Percentiles rank a stretch among this genome's conserved stretches.
Evolutionary conservation across 306 rosid genomes (phyloP).

Genomic region (Vigna radiata): DNA sequence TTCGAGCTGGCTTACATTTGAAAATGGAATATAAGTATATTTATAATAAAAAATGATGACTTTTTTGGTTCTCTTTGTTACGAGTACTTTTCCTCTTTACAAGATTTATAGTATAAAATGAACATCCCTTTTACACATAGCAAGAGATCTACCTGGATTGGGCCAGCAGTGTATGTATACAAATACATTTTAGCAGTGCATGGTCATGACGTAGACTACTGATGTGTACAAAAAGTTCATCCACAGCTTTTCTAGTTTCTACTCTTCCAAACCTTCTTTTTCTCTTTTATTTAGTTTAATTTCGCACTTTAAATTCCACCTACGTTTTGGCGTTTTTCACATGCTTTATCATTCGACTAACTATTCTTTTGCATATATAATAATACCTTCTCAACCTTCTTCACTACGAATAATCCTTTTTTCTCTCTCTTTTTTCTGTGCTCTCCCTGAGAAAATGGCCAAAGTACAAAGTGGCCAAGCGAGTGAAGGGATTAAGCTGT

Average conservation of each 20-base stretch:
- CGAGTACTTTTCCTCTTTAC: too few species aligned
- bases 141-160: conserved; percentile 51
- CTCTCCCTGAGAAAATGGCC: conserved; percentile 47
- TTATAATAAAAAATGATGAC: background rate
- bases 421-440: background rate
- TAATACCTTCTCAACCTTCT: conserved; percentile 33
- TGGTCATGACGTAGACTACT: conserved; percentile 58
- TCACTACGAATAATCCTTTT: background rate
- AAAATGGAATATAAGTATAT: background rate
- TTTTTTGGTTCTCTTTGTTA: background rate
- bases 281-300: background rate
- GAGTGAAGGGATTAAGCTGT: conserved; percentile 68
- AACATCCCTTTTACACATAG: conserved; percentile 39
- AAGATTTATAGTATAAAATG: background rate
- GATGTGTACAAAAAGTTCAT: conserved; percentile 70
- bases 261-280: conserved; percentile 22
- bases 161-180: conserved; percentile 43
- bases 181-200: conserved; percentile 39
- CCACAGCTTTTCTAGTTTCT: conserved; percentile 47
- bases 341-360: conserved; percentile 18
- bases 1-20: background rate
- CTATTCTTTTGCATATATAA: conserved; percentile 13
- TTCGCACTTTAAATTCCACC: conserved; percentile 45
- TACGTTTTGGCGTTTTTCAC: conserved; percentile 42
- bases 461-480: conserved; percentile 44